Base-by-base conservation (phyloP, 306 rosid species). In the Purshia tridentata region DNA sequence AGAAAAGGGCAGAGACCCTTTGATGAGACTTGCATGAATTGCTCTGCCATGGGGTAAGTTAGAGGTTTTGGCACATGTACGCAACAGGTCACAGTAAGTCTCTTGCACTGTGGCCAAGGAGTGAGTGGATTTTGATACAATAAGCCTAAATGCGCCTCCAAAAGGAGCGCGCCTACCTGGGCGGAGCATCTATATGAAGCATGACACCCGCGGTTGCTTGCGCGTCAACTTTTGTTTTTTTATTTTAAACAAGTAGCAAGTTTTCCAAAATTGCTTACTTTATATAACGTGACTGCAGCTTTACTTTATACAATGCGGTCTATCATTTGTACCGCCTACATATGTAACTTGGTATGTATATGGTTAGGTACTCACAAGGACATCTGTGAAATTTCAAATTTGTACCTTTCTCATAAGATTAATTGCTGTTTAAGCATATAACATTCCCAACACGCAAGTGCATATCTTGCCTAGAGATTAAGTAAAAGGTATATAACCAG, bases 21-120 rank as follows among this genome's bases (percentile, higher is more conserved):
- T 82, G 72, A 87, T 46, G 69, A 85, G 65, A 29, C 77, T 87
- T 5, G 89, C 90, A 42, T 91, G 97, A 68, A 85, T 72, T 57
- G 88, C 87, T 76, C 80, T 84, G 78, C 94, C 97, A 12, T 65
- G 64, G 10, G 75, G 47, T 58, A 76, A 76, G 50, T 83, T 69
- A 37, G 84, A 80, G 65, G 78, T 80, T 16, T 71, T 73, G 18
- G 74, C 88, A 53, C 72, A 82, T 48, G 14, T 23, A 22, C 80
- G 84, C 78, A 91, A 72, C 23, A 86, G 65, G 63, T 72, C 66
- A 49, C 81, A 62, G 78, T 72, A 91, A 15, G 72, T 46, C 35
- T 78, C 76, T 71, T 91, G 85, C 55, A 23, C 50, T 5, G 81
- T 47, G 69, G 67, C 72, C 45, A 58, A 29, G 42, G n/a, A 51